These are phyloP conservation scores for Vanilla planifolia DNA, from an alignment of 106 monocot genomes.

Conservation along the genomic window DNA sequence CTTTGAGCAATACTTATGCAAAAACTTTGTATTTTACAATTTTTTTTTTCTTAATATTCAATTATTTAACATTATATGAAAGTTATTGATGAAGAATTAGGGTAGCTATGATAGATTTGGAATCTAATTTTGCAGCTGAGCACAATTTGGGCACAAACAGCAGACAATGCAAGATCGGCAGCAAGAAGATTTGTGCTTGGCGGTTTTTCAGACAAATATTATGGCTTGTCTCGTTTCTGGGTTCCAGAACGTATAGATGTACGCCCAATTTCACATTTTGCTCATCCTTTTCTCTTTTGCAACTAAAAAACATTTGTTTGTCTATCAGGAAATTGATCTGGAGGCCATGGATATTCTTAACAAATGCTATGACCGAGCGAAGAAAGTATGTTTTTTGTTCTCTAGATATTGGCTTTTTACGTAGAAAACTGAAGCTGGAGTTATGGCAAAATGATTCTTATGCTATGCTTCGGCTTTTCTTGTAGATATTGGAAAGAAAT, in stretches of 20 bases:
- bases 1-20: no score
- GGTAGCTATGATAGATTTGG: neutral
- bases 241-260: conserved; percentile 67
- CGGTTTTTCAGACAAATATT: conserved; percentile 69
- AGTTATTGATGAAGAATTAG: no score
- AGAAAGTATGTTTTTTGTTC: conserved; percentile 30
- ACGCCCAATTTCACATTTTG: conserved; percentile 5
- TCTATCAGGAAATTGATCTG: conserved; percentile 65
- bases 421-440: neutral
- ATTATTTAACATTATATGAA: no score
- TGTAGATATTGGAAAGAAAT: conserved; percentile 65
- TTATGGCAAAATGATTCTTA: neutral
- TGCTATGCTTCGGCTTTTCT: conserved; percentile 2
- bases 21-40: no score
- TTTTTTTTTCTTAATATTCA: no score
- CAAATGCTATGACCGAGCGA: conserved; percentile 72
- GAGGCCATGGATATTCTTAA: conserved; percentile 62
- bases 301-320: neutral
- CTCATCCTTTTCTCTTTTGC: neutral
- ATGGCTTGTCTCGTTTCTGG: conserved; percentile 74
- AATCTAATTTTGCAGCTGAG: conserved; percentile 47
- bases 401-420: neutral
- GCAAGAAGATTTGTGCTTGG: conserved; percentile 70
- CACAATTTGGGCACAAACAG: conserved; percentile 91
- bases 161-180: conserved; percentile 83